These are phyloP conservation scores for Aspergillus fischeri DNA, from an alignment of 2,329 filamentous ascomycete species.

Conservation along the genomic window DNA sequence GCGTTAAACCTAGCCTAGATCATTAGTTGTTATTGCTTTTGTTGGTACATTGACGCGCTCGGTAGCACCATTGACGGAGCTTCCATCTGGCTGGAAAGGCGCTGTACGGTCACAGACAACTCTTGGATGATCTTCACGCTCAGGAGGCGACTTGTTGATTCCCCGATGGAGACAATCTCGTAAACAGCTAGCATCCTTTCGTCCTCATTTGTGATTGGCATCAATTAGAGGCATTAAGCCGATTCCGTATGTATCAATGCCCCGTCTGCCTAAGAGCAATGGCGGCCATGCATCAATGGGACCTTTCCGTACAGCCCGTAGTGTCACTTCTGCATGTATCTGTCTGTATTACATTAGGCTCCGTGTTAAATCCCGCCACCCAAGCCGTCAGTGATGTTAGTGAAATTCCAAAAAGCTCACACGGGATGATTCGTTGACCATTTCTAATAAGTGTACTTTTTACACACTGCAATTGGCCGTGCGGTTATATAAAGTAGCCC, in stretches of 20 bases:
- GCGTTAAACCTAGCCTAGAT: background rate
- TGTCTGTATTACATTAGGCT: background rate
- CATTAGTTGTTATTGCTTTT: background rate
- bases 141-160: background rate
- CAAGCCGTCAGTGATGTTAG: background rate
- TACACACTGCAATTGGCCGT: background rate
- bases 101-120: background rate
- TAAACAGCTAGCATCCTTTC: background rate
- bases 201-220: background rate
- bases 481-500: background rate
- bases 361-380: background rate
- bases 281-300: background rate
- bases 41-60: background rate
- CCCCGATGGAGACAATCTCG: background rate
- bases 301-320: background rate
- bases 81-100: background rate
- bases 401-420: background rate
- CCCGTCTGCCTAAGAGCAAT: background rate
- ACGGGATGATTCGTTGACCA: background rate
- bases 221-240: background rate
- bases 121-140: background rate
- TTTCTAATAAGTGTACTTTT: background rate
- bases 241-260: background rate
- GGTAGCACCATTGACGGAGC: background rate
- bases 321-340: background rate